Evolutionary conservation across 257 asterid genomes (phyloP).

Genomic region (Solanum habrochaites): DNA sequence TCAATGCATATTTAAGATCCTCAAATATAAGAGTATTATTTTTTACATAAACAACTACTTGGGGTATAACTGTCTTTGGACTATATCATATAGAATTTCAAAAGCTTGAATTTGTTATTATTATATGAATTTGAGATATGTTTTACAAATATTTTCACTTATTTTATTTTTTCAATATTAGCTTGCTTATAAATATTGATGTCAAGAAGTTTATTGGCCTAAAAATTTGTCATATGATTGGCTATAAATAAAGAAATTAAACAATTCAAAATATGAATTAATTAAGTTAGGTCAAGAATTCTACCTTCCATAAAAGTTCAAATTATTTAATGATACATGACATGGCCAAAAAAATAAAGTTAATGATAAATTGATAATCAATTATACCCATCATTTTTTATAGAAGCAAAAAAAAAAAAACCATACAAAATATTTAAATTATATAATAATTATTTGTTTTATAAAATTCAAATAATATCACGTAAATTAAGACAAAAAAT

Average conservation of each 20-base stretch:
- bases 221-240: too few species aligned
- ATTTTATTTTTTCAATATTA: background rate
- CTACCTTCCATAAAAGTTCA: too few species aligned
- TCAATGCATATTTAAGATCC: background rate
- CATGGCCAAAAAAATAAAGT: background rate
- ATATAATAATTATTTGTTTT: too few species aligned
- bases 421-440: too few species aligned
- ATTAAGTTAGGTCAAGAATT: background rate
- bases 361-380: background rate
- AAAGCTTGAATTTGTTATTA: background rate
- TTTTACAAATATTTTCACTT: background rate
- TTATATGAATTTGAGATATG: background rate
- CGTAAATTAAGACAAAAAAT: background rate
- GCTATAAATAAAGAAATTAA: background rate
- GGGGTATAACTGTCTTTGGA: background rate
- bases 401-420: too few species aligned
- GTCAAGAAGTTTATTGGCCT: background rate
- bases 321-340: background rate
- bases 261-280: background rate
- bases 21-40: background rate
- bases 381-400: background rate
- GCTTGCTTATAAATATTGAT: too few species aligned
- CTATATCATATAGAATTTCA: background rate
- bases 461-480: too few species aligned
- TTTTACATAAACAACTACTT: background rate